Base-by-base conservation (phyloP, 2,329 filamentous ascomycete genomes). In the Aspergillus amoenus region DNA sequence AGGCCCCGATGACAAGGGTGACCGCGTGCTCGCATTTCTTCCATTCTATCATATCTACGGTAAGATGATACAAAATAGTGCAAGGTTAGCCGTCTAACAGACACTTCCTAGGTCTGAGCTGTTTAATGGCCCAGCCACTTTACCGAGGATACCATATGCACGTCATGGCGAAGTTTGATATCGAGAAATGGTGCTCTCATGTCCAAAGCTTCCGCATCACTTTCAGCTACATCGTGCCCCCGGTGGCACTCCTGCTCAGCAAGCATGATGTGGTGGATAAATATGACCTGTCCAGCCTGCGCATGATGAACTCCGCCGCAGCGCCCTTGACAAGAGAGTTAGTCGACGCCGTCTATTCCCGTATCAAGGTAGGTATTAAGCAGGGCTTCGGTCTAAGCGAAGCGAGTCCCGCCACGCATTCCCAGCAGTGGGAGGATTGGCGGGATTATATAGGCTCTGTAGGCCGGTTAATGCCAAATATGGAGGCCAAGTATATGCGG, bases 11-110 rank as follows among this genome's bases (percentile, higher is more conserved):
- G 85, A 85, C 9, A 79, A 85, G 55, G 83, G 86, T 0, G 93
- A 96, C 70, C 85, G 83, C 57, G 78, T 94, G 30, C 74, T 97
- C 5, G 90, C 89, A 2, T 88, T 96, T 57, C 74, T 96, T 11
- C 92, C 93, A 0, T 94, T 96, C 73, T 96, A 92, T 76, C 92
- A 96, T 70, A 93, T 96, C 61, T 96, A 96, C 68, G 91, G 82
- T 89, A 74, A 64, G 84, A 39, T 6, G 8, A 17, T 11, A 24
- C 22, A 5, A 3, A 4, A 5, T 24, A 24, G 6, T 24, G 22
- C 4, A 24, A 24, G 22, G 6, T 12, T 30, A 22, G 5, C n/a
- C 39, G 18, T 22, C 61, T 22, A 37, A 44, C 11, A 44, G 22
- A 15, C 15, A n/a, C 12, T 13, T 11, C 13, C 7, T 51, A 78